A percentile compares a stretch with the other conserved stretches of the same genome.
phyloP scores from a whole-genome alignment of 2,329 filamentous ascomycete species.

The Tricladium varicosporioides region DNA sequence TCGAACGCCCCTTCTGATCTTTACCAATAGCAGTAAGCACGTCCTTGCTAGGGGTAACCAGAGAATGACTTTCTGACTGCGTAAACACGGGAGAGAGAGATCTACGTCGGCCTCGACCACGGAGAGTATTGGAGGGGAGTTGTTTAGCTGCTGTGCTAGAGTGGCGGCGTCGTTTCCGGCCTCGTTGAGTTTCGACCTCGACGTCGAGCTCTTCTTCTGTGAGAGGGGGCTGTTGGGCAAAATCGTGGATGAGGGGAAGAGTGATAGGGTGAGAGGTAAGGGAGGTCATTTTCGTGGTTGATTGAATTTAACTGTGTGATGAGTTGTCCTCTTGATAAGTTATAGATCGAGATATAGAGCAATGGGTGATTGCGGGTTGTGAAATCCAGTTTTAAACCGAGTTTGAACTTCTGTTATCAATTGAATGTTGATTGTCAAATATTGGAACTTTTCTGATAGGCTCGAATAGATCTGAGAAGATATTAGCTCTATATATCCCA shows the following conservation, averaged over 20 bases:
- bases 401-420: too few species aligned
- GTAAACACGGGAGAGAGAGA: constrained; percentile 16
- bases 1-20: not conserved
- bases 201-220: not conserved
- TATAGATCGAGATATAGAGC: not conserved
- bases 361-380: not conserved
- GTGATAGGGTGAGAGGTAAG: not conserved
- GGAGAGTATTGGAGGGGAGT: constrained; percentile 23
- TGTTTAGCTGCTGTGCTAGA: constrained; percentile 14
- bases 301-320: not conserved
- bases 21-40: too few species aligned
- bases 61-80: not conserved
- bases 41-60: not conserved
- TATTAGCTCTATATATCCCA: too few species aligned
- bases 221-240: not conserved
- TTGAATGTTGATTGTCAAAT: too few species aligned
- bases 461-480: too few species aligned
- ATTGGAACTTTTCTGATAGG: too few species aligned
- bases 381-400: too few species aligned
- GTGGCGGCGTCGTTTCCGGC: constrained; percentile 31
- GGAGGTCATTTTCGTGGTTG: not conserved
- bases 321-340: not conserved
- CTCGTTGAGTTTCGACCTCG: constrained; percentile 25
- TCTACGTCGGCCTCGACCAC: constrained; percentile 28
- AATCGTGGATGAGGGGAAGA: too few species aligned